phyloP scores from a whole-genome alignment of 2,329 filamentous ascomycete species.

The Periconia digitata region DNA sequence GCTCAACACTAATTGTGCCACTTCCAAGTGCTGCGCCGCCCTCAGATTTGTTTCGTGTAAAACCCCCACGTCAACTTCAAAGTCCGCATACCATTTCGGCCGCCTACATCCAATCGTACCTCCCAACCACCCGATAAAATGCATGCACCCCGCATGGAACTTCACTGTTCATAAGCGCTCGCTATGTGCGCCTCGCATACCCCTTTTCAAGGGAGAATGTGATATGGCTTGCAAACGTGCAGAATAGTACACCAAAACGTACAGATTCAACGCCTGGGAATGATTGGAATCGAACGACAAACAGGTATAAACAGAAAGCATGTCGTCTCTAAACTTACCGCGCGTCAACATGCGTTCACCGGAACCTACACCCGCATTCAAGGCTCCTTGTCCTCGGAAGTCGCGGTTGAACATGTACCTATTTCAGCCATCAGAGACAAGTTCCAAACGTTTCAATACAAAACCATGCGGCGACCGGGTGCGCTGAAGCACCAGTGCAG shows the following conservation, averaged over 20 bases:
- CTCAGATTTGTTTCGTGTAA: constrained; percentile 4
- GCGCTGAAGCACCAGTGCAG: not conserved
- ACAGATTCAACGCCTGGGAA: not conserved
- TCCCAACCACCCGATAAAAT: not conserved
- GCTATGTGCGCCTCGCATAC: not conserved
- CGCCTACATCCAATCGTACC: not conserved
- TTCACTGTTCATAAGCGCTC: not conserved
- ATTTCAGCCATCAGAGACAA: not conserved
- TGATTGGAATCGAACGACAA: not conserved
- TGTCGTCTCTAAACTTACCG: not conserved
- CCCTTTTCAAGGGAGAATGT: not conserved
- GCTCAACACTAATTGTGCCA: no score
- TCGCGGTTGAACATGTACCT: not conserved
- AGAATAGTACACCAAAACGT: not conserved
- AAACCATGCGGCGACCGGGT: not conserved
- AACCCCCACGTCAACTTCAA: not conserved
- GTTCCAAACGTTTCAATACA: not conserved
- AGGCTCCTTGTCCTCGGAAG: no score
- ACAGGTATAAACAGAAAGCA: not conserved
- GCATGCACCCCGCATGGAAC: not conserved
- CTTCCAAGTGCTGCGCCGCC: constrained; percentile 3
- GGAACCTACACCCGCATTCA: not conserved
- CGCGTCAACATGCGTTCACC: not conserved
- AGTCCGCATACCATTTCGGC: not conserved
- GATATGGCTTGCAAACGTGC: not conserved